These are phyloP conservation scores for Suillus bovinus DNA, from an alignment of 768 basidiomycete species.

Conservation along the genomic window DNA sequence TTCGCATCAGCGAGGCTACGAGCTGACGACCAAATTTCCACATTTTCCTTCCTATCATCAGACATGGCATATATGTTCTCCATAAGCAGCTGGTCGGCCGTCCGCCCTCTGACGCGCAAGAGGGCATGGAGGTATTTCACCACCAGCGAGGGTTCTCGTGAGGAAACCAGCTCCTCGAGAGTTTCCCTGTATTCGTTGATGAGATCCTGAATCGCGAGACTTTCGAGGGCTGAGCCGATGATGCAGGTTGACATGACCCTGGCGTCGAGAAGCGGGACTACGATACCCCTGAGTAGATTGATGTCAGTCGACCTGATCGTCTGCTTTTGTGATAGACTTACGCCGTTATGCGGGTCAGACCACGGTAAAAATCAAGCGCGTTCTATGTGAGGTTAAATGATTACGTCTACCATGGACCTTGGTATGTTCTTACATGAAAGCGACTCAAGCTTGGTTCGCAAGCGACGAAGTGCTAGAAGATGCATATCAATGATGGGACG, in stretches of 20 bases:
- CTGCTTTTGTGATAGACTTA: background rate
- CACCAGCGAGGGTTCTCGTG: background rate
- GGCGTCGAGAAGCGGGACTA: background rate
- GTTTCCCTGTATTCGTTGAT: background rate
- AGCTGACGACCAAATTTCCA: conserved; percentile 5
- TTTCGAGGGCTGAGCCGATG: conserved; percentile 5
- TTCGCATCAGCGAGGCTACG: conserved; percentile 9
- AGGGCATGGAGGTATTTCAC: conserved; percentile 7
- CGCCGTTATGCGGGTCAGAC: conserved; percentile 7
- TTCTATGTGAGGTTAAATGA: background rate
- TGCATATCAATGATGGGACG: conserved; percentile 1
- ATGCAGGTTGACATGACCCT: conserved; percentile 5
- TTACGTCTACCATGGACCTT: background rate
- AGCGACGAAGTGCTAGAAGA: conserved; percentile 51
- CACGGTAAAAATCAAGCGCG: conserved; percentile 7
- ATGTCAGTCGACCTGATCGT: background rate
- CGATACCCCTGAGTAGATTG: background rate
- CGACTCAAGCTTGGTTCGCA: conserved; percentile 41
- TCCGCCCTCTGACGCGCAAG: background rate
- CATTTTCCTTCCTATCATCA: conserved; percentile 1
- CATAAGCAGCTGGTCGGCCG: conserved; percentile 5
- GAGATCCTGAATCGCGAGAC: conserved; percentile 1
- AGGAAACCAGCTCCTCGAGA: background rate
- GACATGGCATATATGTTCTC: conserved; percentile 3
- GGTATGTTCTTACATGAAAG: conserved; percentile 7